Evolutionary conservation across 2,329 filamentous ascomycete species (phyloP).

Genomic region (Scedosporium dehoogii): DNA sequence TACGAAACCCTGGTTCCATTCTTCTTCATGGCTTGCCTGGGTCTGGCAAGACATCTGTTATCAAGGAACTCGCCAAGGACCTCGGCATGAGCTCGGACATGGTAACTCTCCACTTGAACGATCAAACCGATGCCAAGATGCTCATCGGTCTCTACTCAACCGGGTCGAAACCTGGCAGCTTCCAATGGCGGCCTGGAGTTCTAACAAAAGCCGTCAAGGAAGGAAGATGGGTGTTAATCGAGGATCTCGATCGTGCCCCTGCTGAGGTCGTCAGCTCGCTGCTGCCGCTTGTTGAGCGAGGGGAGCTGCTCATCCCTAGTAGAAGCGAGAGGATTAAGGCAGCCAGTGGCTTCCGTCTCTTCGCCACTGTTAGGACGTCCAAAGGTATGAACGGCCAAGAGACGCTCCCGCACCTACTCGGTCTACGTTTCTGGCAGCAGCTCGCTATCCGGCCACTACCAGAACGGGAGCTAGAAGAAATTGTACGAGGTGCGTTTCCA

Average conservation of each 20-base stretch:
- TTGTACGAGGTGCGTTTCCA: slow-evolving; percentile 64
- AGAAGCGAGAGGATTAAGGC: slow-evolving; percentile 80
- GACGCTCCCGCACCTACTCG: slow-evolving; percentile 65
- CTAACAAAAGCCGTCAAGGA: slow-evolving; percentile 89
- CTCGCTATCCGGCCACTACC: slow-evolving; percentile 60
- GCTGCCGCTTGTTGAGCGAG: slow-evolving; percentile 81
- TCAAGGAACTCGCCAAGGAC: slow-evolving; percentile 71
- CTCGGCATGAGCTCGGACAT: slow-evolving; percentile 72
- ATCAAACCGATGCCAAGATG: slow-evolving; percentile 96
- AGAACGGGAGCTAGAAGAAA: slow-evolving; percentile 60
- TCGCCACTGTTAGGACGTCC: slow-evolving; percentile 80
- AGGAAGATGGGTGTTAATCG: slow-evolving; percentile 93
- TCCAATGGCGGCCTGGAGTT: slow-evolving; percentile 85
- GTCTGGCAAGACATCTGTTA: slow-evolving; percentile 79
- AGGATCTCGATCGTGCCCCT: slow-evolving; percentile 90
- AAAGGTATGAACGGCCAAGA: slow-evolving; percentile 57
- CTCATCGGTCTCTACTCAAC: slow-evolving; percentile 91
- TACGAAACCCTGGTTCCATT: slow-evolving; percentile 62
- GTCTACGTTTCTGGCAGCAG: slow-evolving; percentile 75
- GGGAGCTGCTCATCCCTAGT: slow-evolving; percentile 83
- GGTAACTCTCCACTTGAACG: slow-evolving; percentile 92
- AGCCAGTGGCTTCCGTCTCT: slow-evolving; percentile 74
- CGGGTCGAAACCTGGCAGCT: slow-evolving; percentile 76
- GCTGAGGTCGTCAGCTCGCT: slow-evolving; percentile 92
- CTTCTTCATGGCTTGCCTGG: slow-evolving; percentile 76